Evolutionary conservation across 306 rosid genomes (phyloP).

Genomic region (Dryas drummondii): DNA sequence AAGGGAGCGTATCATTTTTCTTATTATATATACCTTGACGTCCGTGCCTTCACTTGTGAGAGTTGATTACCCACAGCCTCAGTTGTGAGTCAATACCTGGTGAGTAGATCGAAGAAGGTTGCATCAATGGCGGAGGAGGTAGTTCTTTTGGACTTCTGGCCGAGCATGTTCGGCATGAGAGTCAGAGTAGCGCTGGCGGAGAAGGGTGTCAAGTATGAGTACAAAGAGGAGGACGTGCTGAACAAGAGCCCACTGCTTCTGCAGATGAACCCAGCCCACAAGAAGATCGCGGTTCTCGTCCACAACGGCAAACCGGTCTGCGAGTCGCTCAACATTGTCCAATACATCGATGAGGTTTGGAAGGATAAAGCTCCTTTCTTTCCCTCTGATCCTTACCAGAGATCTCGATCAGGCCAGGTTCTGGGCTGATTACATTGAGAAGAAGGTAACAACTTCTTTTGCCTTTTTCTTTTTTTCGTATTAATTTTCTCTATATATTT

Average conservation of each 20-base stretch:
- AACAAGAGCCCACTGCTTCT: slow-evolving; percentile 49
- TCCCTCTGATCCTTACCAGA: slow-evolving; percentile 44
- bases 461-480: background rate
- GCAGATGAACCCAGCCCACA: slow-evolving; percentile 54
- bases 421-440: slow-evolving; percentile 45
- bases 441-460: slow-evolving; percentile 22
- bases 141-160: slow-evolving; percentile 35
- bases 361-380: slow-evolving; percentile 25
- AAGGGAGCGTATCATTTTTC: too few species aligned
- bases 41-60: too few species aligned
- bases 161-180: slow-evolving; percentile 39
- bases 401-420: slow-evolving; percentile 44
- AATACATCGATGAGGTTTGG: slow-evolving; percentile 49
- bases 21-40: too few species aligned
- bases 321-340: slow-evolving; percentile 39
- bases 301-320: slow-evolving; percentile 55
- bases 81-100: too few species aligned
- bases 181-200: slow-evolving; percentile 35
- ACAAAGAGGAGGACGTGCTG: slow-evolving; percentile 29
- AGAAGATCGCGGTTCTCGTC: slow-evolving; percentile 56
- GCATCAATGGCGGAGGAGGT: slow-evolving; percentile 28
- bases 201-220: slow-evolving; percentile 41
- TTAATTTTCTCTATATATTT: background rate
- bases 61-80: background rate
- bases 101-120: too few species aligned